Evolutionary conservation across 768 basidiomycete genomes (phyloP).

Genomic region (Boletus sensibilis): DNA sequence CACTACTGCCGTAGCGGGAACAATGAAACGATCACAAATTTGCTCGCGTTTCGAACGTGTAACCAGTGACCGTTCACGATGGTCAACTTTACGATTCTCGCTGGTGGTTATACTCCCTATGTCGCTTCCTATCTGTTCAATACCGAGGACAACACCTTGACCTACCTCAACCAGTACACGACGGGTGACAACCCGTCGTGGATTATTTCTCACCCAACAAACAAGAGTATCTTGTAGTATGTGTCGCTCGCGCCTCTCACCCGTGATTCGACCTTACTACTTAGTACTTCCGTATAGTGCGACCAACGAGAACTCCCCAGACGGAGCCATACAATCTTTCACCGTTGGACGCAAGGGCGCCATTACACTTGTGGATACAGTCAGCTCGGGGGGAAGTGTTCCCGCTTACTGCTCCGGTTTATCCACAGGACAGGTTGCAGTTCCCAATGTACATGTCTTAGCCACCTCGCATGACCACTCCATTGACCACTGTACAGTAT

Average conservation of each 20-base stretch:
- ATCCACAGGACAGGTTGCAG: slow-evolving; percentile 56
- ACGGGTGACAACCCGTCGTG: slow-evolving; percentile 54
- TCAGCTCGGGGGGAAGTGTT: slow-evolving; percentile 47
- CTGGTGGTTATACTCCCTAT: slow-evolving; percentile 61
- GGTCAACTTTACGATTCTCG: slow-evolving; percentile 69
- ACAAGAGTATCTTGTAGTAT: slow-evolving; percentile 61
- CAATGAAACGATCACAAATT: too few species aligned
- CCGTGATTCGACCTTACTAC: not conserved
- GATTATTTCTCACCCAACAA: slow-evolving; percentile 56
- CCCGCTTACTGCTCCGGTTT: slow-evolving; percentile 55
- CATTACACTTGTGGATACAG: slow-evolving; percentile 46
- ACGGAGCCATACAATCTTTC: slow-evolving; percentile 56
- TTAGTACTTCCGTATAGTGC: slow-evolving; percentile 41
- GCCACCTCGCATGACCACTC: too few species aligned
- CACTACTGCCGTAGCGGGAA: not conserved
- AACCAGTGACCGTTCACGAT: slow-evolving; percentile 33
- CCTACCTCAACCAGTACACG: slow-evolving; percentile 43
- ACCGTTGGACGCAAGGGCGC: slow-evolving; percentile 43
- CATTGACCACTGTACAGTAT: slow-evolving; percentile 39
- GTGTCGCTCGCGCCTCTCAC: slow-evolving; percentile 20
- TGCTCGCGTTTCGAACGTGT: not conserved
- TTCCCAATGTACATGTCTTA: slow-evolving; percentile 48
- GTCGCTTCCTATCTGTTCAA: slow-evolving; percentile 66
- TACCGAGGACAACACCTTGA: slow-evolving; percentile 45
- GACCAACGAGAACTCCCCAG: slow-evolving; percentile 49